Base-by-base conservation (phyloP, 305 asterid genomes). In the Fraxinus dipetala region DNA sequence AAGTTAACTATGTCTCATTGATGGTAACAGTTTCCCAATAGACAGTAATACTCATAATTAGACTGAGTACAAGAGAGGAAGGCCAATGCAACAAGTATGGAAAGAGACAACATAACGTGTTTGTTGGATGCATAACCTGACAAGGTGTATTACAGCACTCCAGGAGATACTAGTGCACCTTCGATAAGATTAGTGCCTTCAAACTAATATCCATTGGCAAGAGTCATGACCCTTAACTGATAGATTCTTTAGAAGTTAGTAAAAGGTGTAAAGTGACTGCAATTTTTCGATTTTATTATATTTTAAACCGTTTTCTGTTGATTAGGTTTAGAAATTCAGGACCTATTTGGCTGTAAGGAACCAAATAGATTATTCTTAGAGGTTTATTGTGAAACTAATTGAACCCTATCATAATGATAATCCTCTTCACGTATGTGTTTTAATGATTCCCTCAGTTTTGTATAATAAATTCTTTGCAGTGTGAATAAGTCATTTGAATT, bases 381-480 rank as follows among this genome's bases (percentile, higher is more conserved):
- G 36, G 31, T 26, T 65, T 26, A 65, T 65, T 65, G 73, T 65
- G 36, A 65, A 65, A 65, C 73, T 65, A 65, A 28, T 28, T 26
- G 16, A 24, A 65, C 73, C 73, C 35, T 65, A 24, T 26, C 73
- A 65, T 26, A 26, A 28, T 65, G 73, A 65, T 65, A 65, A 65
- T 65, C 35, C 36, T 65, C 31, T 26, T 63, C 34, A 24, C 2
- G 1, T 24, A 13, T 63, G 72, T 63, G 16, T 65, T 26, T 65
- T 4, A 65, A 28, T 24, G 9, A 13, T 65, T 65, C 73, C n/a
- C 34, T 65, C 18, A 67, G 32, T 30, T 73, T 54, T 28, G 80
- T 36, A 77, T 73, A 51, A 75, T 82, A 59, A 70, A n/a, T 77
- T 80, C 67, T 40, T 24, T 75, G 77, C 78, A 61, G 38, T 67